These are phyloP conservation scores for Fusarium sp. DNA, from an alignment of 2,329 filamentous ascomycete species.

Conservation along the genomic window DNA sequence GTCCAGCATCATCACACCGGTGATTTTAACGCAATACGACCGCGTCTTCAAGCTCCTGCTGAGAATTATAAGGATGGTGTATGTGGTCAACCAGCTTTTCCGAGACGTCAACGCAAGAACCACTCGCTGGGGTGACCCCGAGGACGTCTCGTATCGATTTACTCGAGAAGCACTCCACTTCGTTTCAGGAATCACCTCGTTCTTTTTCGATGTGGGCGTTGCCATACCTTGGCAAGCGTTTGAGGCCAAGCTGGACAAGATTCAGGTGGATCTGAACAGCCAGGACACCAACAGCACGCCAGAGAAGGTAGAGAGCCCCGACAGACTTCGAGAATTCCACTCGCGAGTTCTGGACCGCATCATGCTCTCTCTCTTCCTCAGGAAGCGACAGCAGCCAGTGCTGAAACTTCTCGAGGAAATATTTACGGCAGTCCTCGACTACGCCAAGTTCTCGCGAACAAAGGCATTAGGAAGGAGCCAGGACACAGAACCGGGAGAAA, in stretches of 20 bases:
- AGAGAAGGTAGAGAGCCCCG: conserved; percentile 67
- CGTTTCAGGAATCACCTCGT: conserved; percentile 78
- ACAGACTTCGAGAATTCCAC: conserved; percentile 78
- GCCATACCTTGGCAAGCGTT: conserved; percentile 81
- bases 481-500: conserved; percentile 22
- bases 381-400: conserved; percentile 82
- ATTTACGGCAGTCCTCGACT: conserved; percentile 79
- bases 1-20: conserved; percentile 79
- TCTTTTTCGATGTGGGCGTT: conserved; percentile 87
- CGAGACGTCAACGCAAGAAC: conserved; percentile 66
- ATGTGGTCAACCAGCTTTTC: conserved; percentile 78
- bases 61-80: conserved; percentile 83
- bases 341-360: conserved; percentile 83
- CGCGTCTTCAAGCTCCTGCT: conserved; percentile 86
- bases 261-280: conserved; percentile 71
- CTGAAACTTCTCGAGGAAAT: conserved; percentile 83
- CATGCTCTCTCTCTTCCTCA: conserved; percentile 79
- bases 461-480: conserved; percentile 52
- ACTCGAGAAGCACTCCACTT: conserved; percentile 86
- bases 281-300: conserved; percentile 57
- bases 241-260: conserved; percentile 73
- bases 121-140: conserved; percentile 54
- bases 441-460: conserved; percentile 70
- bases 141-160: conserved; percentile 70
- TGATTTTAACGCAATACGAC: conserved; percentile 85